Evolutionary conservation across 2,329 filamentous ascomycete species (phyloP).

Genomic region (Metarhizium rileyi): DNA sequence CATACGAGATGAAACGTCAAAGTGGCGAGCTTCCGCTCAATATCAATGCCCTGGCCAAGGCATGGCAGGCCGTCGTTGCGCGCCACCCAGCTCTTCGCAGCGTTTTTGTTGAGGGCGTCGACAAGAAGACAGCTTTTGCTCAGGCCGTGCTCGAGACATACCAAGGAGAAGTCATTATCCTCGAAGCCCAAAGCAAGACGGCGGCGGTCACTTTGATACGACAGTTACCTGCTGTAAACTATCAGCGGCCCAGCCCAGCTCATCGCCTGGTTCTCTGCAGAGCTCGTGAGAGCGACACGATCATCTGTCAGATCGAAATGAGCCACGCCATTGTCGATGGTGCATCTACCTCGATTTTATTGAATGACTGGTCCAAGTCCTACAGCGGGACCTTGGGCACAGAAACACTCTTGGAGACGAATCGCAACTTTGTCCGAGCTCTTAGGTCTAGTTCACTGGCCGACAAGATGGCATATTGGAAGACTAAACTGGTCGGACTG

Average conservation of each 20-base stretch:
- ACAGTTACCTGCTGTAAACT: background rate
- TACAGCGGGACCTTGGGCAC: background rate
- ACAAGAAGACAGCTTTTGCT: constrained; percentile 3
- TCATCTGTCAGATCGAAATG: background rate
- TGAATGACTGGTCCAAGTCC: constrained; percentile 6
- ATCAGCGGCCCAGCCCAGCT: constrained; percentile 2
- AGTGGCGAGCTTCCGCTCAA: background rate
- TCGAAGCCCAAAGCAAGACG: background rate
- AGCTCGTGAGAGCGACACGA: background rate
- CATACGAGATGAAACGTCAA: constrained; percentile 9
- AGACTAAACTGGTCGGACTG: constrained; percentile 4
- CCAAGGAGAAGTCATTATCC: background rate
- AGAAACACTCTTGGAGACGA: background rate
- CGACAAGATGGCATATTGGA: constrained; percentile 8
- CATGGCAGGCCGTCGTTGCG: constrained; percentile 10
- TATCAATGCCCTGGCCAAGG: constrained; percentile 5
- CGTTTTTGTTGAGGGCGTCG: constrained; percentile 4
- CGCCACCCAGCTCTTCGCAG: constrained; percentile 8
- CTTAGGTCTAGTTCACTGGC: background rate
- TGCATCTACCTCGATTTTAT: constrained; percentile 14
- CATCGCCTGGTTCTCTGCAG: constrained; percentile 1
- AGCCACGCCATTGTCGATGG: constrained; percentile 19
- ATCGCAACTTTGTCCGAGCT: constrained; percentile 4
- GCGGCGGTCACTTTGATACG: background rate
- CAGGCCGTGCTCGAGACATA: constrained; percentile 5